Percentiles rank a stretch among this genome's conserved stretches.
phyloP scores from a whole-genome alignment of 106 monocot genomes.

The Hemerocallis citrina region DNA sequence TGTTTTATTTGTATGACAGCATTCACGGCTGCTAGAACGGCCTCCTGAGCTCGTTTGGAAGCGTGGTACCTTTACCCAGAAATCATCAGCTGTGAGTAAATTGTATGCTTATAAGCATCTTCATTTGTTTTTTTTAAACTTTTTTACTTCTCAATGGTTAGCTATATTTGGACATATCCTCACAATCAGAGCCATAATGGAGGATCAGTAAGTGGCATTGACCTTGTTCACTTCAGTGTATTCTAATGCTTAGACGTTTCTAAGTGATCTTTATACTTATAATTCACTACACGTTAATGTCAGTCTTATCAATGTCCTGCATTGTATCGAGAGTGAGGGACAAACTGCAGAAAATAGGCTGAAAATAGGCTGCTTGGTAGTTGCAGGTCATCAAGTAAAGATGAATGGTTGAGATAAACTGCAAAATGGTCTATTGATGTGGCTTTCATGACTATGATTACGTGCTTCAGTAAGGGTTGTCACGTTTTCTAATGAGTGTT shows the following conservation, averaged over 20 bases:
- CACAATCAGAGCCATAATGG: neutral
- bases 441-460: too few relatives aligned
- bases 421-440: too few relatives aligned
- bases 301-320: too few relatives aligned
- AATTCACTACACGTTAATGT: neutral
- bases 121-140: neutral
- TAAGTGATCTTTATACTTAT: neutral
- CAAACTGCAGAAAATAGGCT: too few relatives aligned
- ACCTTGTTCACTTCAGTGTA: neutral
- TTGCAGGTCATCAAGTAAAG: too few relatives aligned
- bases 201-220: neutral
- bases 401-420: too few relatives aligned
- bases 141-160: neutral
- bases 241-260: neutral
- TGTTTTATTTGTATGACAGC: conserved; percentile 34
- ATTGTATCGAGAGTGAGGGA: too few relatives aligned
- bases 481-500: too few relatives aligned
- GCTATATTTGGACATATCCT: neutral
- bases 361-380: too few relatives aligned
- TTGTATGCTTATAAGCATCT: neutral
- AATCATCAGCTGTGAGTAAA: conserved; percentile 55
- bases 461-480: too few relatives aligned
- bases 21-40: conserved; percentile 69
- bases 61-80: conserved; percentile 80
- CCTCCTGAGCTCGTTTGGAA: conserved; percentile 73